These are phyloP conservation scores for Boletellus emodensis DNA, from an alignment of 768 basidiomycete species.

Conservation along the genomic window DNA sequence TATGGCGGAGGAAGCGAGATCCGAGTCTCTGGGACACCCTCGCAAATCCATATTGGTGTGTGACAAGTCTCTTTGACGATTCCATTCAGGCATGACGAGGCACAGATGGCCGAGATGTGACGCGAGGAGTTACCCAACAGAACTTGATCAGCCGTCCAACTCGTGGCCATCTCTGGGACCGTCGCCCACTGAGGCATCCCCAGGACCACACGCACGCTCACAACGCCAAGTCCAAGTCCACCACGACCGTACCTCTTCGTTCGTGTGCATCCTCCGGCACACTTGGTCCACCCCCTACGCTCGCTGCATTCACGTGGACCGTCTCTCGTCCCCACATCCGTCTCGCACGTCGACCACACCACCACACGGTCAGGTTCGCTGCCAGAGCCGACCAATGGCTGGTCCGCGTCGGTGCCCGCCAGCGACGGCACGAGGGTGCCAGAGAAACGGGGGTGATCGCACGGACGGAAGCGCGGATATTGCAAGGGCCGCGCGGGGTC, in stretches of 20 bases:
- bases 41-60: no score
- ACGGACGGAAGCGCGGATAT: conserved; percentile 6
- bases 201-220: neutral
- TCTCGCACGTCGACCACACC: conserved; percentile 8
- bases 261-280: conserved; percentile 18
- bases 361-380: conserved; percentile 1
- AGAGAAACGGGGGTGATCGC: no score
- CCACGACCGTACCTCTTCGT: conserved; percentile 25
- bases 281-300: conserved; percentile 13
- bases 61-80: no score
- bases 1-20: no score
- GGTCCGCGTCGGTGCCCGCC: neutral
- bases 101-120: no score
- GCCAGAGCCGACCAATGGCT: conserved; percentile 5
- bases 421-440: no score
- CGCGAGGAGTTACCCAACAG: no score
- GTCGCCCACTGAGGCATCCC: no score
- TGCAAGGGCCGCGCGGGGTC: neutral
- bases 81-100: no score
- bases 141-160: no score
- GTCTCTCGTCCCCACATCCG: conserved; percentile 16
- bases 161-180: no score
- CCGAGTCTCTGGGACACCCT: no score
- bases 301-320: conserved; percentile 33
- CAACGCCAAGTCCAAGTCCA: conserved; percentile 17